Base-by-base conservation (phyloP, 2,329 filamentous ascomycete species). In the Coniochaeta ligniaria region DNA sequence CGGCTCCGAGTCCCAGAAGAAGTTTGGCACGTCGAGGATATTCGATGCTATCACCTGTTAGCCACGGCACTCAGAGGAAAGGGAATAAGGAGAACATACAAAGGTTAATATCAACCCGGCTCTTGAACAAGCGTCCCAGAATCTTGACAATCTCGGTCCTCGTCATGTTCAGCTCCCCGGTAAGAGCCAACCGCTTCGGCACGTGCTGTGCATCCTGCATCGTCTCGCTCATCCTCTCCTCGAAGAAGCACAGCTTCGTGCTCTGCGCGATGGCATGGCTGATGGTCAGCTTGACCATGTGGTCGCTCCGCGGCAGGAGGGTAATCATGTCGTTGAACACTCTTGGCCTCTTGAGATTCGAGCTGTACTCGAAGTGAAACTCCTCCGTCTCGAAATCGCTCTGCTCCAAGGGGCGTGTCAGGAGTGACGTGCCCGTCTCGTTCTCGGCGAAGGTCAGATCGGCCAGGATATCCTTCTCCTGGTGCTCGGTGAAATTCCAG, bases 261-360 rank as follows among this genome's bases (percentile, higher is more conserved):
- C 93, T 97, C 75, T 99, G 95, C 0, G 92, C 92, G 67, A 99
- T 97, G 41, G 93, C 95, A 72, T 99, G 95, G 73, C 91, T 96
- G 78, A 99, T 99, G 36, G 94, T 92, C 17, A 99, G 82, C 76
- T 98, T 98, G 72, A 98, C 96, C 94, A 99, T 98, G 76, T 99
- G 95, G 76, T 99, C 95, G 31, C 82, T 85, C 43, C 91, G 88
- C 62, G 92, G 96, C 64, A 96, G 83, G 52, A 99, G 79, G 0
- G 95, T 99, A 68, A 99, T 98, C 95, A 99, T 99, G 74, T 99
- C 95, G 75, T 99, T 98, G 78, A 96, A 99, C 33, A 99, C 90
- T 60, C 95, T 85, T 5, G 95, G 95, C 57, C 93, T 85, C 63
- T 92, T 89, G 36, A 95, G 92, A 61, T 91, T 83, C 0, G 86